Percentiles rank a stretch among this genome's conserved stretches.
Conservation (phyloP, 805 yeast species). For the Vanderwaltozyma tropicalis region DNA sequence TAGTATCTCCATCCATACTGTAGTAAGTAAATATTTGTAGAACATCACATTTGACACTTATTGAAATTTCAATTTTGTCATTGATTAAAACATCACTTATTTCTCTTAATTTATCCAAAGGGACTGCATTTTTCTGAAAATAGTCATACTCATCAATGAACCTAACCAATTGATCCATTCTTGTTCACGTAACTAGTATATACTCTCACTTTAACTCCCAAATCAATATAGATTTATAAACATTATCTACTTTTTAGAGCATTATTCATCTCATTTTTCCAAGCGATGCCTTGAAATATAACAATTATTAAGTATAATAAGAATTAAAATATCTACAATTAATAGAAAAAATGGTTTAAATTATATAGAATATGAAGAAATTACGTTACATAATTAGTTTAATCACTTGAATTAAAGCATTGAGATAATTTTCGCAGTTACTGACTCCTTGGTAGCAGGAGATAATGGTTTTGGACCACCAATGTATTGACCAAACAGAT, state of each 20-base stretch:
- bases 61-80: background rate
- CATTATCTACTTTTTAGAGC: no score
- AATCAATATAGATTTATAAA: no score
- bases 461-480: conserved; percentile 39
- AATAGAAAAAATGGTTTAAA: no score
- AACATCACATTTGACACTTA: background rate
- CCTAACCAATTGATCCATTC: background rate
- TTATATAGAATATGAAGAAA: no score
- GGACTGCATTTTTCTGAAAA: background rate
- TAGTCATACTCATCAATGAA: background rate
- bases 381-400: no score
- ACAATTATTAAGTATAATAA: no score
- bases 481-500: conserved; percentile 68
- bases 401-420: conserved; percentile 4
- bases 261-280: no score
- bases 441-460: conserved; percentile 19
- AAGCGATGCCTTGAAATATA: no score
- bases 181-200: no score
- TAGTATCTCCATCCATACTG: background rate
- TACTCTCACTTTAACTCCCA: no score
- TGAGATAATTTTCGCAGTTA: conserved; percentile 13
- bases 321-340: no score
- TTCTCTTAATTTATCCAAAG: background rate
- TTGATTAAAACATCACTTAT: background rate
- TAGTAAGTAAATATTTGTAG: background rate